These are phyloP conservation scores for Colletotrichum tanaceti DNA, from an alignment of 2,329 filamentous ascomycete species.

Conservation along the genomic window DNA sequence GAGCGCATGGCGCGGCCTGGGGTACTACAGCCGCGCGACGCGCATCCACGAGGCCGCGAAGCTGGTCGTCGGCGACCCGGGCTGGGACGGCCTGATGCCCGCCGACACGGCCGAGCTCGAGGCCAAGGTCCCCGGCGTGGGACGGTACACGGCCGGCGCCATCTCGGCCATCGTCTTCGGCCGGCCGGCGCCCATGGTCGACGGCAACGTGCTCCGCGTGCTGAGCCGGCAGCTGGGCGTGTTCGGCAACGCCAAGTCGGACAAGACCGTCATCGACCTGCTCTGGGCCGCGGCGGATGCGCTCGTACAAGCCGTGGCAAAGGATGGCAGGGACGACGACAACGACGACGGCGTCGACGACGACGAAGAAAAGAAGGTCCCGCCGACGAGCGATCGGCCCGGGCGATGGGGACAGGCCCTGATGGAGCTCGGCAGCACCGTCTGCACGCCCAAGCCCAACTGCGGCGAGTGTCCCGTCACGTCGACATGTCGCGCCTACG, in stretches of 20 bases:
- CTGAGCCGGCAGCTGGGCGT: conserved; percentile 70
- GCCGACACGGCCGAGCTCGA: conserved; percentile 58
- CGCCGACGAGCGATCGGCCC: conserved; percentile 60
- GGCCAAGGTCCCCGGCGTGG: conserved; percentile 67
- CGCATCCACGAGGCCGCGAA: conserved; percentile 69
- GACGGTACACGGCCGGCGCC: conserved; percentile 72
- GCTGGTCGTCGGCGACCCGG: conserved; percentile 57
- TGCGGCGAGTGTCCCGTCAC: conserved; percentile 65
- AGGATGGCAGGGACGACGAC: conserved; percentile 48
- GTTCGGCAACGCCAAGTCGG: conserved; percentile 66
- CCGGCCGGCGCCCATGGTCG: conserved; percentile 68
- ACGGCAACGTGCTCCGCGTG: conserved; percentile 72
- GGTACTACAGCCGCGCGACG: conserved; percentile 73
- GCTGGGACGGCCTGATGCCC: conserved; percentile 62
- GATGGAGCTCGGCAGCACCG: conserved; percentile 73
- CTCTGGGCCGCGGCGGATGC: conserved; percentile 69
- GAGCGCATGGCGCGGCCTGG: conserved; percentile 69
- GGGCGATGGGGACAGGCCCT: conserved; percentile 73
- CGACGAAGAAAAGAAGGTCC: conserved; percentile 40
- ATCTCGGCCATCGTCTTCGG: conserved; percentile 73
- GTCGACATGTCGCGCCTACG: conserved; percentile 62
- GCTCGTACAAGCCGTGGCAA: conserved; percentile 64
- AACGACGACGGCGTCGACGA: too few species aligned
- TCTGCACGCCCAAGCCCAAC: conserved; percentile 70
- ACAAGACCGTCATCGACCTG: conserved; percentile 63